These are phyloP conservation scores for Oryza longistaminata DNA, from an alignment of 176 grass and related monocot genomes.

Conservation along the genomic window DNA sequence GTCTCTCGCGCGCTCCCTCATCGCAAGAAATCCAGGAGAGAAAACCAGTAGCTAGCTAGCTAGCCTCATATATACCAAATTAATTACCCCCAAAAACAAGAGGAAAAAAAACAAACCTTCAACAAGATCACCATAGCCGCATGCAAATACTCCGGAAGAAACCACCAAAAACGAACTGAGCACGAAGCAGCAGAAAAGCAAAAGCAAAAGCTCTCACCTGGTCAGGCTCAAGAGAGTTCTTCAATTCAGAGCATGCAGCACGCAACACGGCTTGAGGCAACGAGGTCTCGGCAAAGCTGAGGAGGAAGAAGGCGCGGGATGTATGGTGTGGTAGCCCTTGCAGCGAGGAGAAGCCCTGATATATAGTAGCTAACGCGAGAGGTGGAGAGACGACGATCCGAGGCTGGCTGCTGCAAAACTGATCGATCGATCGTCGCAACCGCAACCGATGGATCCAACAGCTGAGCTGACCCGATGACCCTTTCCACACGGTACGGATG, in stretches of 20 bases:
- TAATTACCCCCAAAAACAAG: neutral
- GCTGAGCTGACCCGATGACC: slow-evolving; percentile 16
- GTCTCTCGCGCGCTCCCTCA: neutral
- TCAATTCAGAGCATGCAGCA: neutral
- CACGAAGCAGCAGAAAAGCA: neutral
- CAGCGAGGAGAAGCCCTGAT: neutral
- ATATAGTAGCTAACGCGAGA: slow-evolving; percentile 11
- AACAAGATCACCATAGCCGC: neutral
- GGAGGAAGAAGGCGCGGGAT: neutral
- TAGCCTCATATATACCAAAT: neutral
- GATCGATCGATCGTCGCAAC: neutral
- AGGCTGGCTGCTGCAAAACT: neutral
- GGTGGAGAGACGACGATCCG: neutral
- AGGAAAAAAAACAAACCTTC: neutral
- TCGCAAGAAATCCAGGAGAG: neutral
- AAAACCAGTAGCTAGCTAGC: neutral
- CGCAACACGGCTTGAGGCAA: neutral
- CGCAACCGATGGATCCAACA: slow-evolving; percentile 7
- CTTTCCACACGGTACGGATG: slow-evolving; percentile 20
- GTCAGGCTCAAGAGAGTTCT: neutral
- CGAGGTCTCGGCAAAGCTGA: neutral
- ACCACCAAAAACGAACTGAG: neutral
- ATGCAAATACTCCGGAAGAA: neutral
- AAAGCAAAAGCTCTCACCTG: neutral
- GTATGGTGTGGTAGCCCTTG: neutral